Conservation (phyloP, 2,329 filamentous ascomycete species). For the Ascochyta pisi region DNA sequence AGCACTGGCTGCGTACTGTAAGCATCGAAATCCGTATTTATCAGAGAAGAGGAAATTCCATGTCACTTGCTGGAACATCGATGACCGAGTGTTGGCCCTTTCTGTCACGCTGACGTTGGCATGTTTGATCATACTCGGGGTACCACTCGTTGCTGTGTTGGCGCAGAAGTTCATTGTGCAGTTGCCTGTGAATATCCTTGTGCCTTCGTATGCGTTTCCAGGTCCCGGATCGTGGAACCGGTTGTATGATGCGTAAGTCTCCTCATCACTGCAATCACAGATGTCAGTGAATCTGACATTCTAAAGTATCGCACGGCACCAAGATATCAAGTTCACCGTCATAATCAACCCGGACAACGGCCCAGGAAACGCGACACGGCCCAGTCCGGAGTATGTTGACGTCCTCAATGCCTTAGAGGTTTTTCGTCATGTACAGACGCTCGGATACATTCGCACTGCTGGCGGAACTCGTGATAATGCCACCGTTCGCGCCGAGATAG, state of each 20-base stretch:
- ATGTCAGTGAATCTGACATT: background rate
- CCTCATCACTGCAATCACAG: background rate
- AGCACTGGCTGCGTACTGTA: constrained; percentile 9
- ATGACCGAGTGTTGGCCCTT: constrained; percentile 27
- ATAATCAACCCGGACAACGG: constrained; percentile 56
- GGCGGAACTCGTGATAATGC: constrained; percentile 43
- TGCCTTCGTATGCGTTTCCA: constrained; percentile 59
- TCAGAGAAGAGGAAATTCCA: constrained; percentile 5
- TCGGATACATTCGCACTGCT: constrained; percentile 59
- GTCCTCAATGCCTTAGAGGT: constrained; percentile 51
- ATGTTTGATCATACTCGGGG: constrained; percentile 23
- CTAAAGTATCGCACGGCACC: constrained; percentile 35
- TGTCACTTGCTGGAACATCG: constrained; percentile 8
- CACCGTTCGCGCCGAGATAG: constrained; percentile 50
- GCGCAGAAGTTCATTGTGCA: constrained; percentile 30
- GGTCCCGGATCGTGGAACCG: constrained; percentile 49
- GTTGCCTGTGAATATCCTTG: constrained; percentile 47
- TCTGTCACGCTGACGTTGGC: constrained; percentile 32
- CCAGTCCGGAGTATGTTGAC: constrained; percentile 51
- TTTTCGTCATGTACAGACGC: constrained; percentile 55
- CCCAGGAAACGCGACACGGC: constrained; percentile 52
- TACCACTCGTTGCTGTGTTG: constrained; percentile 31
- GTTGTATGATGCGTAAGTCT: constrained; percentile 27
- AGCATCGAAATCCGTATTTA: constrained; percentile 6
- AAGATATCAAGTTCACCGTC: constrained; percentile 57